A percentile compares a stretch with the other conserved stretches of the same genome.
phyloP scores from a whole-genome alignment of 305 asterid species.

The Fraxinus sp. region DNA sequence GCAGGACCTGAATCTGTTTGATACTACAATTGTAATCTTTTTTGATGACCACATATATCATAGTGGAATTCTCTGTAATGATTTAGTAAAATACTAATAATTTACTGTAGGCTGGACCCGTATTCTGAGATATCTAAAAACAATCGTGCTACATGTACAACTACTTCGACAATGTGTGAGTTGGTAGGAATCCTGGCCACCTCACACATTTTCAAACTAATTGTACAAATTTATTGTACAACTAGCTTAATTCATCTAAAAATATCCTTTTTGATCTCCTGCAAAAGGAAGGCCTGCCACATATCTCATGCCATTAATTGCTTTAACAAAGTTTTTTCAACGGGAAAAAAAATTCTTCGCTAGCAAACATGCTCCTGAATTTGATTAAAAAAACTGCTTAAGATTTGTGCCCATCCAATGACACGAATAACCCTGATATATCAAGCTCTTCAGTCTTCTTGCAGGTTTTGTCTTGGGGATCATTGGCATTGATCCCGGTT shows the following conservation, averaged over 20 bases:
- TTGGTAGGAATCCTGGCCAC: no score
- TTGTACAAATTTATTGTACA: no score
- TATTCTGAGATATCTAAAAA: background rate
- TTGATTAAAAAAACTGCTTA: background rate
- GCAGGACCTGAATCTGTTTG: background rate
- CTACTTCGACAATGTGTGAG: no score
- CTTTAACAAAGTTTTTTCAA: background rate
- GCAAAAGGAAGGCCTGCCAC: background rate
- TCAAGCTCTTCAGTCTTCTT: slow-evolving; percentile 49
- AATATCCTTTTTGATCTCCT: background rate
- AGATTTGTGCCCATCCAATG: background rate
- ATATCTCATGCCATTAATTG: slow-evolving; percentile 2
- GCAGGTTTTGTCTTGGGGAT: slow-evolving; percentile 82
- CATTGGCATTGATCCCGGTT: slow-evolving; percentile 58
- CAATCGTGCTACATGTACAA: no score
- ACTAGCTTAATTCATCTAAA: background rate
- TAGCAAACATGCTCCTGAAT: slow-evolving; percentile 2
- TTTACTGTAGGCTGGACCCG: background rate
- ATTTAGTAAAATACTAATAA: background rate
- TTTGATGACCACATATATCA: background rate
- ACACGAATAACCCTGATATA: slow-evolving; percentile 26
- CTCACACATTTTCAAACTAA: no score
- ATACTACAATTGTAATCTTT: background rate
- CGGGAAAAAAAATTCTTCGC: background rate
- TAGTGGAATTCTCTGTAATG: background rate